A percentile compares a stretch with the other conserved stretches of the same genome.
Evolutionary conservation across 805 yeast species (phyloP).

Genomic region (Komagataella ulmi): DNA sequence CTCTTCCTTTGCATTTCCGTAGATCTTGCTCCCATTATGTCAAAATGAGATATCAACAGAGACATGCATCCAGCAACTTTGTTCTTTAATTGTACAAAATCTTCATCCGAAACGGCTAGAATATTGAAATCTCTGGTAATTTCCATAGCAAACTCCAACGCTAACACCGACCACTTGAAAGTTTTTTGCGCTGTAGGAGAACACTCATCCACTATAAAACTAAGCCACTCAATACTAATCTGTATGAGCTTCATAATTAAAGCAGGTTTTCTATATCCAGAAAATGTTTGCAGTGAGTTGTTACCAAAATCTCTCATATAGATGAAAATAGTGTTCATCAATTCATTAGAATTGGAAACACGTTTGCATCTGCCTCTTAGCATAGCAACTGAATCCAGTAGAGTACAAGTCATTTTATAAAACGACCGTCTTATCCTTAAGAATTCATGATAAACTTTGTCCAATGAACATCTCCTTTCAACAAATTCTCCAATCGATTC

Average conservation of each 20-base stretch:
- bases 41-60: conserved; percentile 85
- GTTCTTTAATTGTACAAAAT: conserved; percentile 55
- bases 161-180: conserved; percentile 92
- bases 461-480: conserved; percentile 58
- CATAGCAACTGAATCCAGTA: conserved; percentile 45
- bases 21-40: conserved; percentile 95
- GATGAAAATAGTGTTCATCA: conserved; percentile 59
- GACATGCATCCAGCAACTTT: conserved; percentile 95
- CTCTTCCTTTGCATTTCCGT: conserved; percentile 49
- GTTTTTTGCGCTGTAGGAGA: conserved; percentile 84
- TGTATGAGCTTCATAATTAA: conserved; percentile 62
- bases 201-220: conserved; percentile 89
- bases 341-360: conserved; percentile 56
- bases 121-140: conserved; percentile 87
- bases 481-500: conserved; percentile 37
- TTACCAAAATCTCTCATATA: conserved; percentile 76
- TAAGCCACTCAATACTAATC: conserved; percentile 80
- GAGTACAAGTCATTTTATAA: conserved; percentile 51
- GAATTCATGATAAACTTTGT: conserved; percentile 62
- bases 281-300: conserved; percentile 52
- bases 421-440: conserved; percentile 51
- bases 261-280: conserved; percentile 49
- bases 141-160: conserved; percentile 91
- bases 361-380: conserved; percentile 41
- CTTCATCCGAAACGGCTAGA: conserved; percentile 62